Conservation (phyloP, 495 filamentous ascomycete species). For the Lophiostoma macrostomum region DNA sequence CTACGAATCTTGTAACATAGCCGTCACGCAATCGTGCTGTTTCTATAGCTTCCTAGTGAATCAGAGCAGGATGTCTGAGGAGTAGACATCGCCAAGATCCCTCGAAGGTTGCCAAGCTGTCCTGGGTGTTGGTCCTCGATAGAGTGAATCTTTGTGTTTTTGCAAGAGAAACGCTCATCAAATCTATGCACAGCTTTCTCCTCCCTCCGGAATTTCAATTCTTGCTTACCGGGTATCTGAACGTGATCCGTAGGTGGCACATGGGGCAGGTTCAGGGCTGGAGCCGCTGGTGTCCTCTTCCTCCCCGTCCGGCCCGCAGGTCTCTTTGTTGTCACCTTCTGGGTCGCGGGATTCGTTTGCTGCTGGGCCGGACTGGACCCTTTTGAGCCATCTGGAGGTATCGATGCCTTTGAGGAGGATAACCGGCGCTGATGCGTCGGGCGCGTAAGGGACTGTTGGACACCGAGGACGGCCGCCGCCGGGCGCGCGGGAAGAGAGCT, state of each 20-base stretch:
- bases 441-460: conserved; percentile 23
- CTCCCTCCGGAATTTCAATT: too few species aligned
- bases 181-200: too few species aligned
- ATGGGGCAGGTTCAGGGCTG: conserved; percentile 64
- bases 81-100: too few species aligned
- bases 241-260: conserved; percentile 82
- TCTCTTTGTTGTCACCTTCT: conserved; percentile 33
- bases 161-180: too few species aligned
- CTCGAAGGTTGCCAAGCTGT: too few species aligned
- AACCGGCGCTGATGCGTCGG: conserved; percentile 32
- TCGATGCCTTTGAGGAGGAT: conserved; percentile 38
- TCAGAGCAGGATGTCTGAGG: too few species aligned
- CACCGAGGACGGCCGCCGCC: conserved; percentile 10
- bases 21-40: too few species aligned
- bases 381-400: conserved; percentile 29
- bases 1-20: too few species aligned
- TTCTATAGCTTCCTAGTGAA: too few species aligned
- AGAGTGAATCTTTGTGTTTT: too few species aligned
- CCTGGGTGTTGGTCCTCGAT: too few species aligned
- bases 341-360: conserved; percentile 6
- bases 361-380: conserved; percentile 25
- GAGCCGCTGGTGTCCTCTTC: conserved; percentile 41
- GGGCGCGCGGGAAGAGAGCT: conserved; percentile 21
- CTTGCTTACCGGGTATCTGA: conserved; percentile 70
- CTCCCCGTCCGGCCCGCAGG: conserved; percentile 21